These are phyloP conservation scores for Melastoma malabathricum DNA, from an alignment of 345 rosid genomes.

Conservation along the genomic window DNA sequence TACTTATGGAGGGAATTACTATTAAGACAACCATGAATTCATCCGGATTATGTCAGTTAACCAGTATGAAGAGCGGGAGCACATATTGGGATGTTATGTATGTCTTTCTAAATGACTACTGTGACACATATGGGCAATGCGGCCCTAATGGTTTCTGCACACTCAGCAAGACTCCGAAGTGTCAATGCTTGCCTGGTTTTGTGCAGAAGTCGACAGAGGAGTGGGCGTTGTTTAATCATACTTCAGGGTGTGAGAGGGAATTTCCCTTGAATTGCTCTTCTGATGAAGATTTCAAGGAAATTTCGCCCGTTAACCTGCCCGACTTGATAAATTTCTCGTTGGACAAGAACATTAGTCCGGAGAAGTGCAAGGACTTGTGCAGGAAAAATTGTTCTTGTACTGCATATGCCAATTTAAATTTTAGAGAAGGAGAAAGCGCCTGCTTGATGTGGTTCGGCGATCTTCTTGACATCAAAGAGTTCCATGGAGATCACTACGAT, in stretches of 20 bases:
- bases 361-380: conserved; percentile 14
- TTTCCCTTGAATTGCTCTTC: conserved; percentile 1
- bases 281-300: conserved; percentile 7
- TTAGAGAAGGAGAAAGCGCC: conserved; percentile 14
- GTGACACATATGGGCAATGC: conserved; percentile 1
- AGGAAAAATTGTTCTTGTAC: conserved; percentile 21
- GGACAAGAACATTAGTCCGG: conserved; percentile 12
- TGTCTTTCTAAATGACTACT: not conserved
- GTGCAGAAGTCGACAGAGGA: conserved; percentile 13
- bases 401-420: conserved; percentile 19
- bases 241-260: conserved; percentile 8
- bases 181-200: conserved; percentile 27
- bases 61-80: not conserved
- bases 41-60: no score
- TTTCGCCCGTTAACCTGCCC: conserved; percentile 8
- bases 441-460: conserved; percentile 16
- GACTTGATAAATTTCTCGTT: conserved; percentile 12
- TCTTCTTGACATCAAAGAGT: conserved; percentile 1
- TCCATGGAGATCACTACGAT: not conserved
- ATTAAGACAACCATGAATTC: not conserved
- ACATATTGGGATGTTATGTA: not conserved
- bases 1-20: not conserved
- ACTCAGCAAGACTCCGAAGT: not conserved
- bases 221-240: conserved; percentile 17
- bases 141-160: not conserved